phyloP scores from a whole-genome alignment of 2,329 filamentous ascomycete species.

The Shiraia sp. region DNA sequence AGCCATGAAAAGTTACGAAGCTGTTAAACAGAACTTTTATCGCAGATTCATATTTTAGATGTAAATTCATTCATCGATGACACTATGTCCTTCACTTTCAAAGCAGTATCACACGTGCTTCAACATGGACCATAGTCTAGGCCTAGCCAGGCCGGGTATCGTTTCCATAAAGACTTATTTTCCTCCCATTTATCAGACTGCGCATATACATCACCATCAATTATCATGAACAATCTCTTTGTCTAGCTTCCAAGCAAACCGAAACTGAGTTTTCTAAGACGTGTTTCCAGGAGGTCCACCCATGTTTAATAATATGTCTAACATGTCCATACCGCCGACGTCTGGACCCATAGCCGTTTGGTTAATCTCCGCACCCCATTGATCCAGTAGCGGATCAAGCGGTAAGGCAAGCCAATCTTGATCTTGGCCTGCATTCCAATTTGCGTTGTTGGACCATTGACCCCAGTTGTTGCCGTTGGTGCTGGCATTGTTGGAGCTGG shows the following conservation, averaged over 20 bases:
- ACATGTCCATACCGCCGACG: constrained; percentile 60
- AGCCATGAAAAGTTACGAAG: too few relatives aligned
- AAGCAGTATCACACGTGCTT: too few relatives aligned
- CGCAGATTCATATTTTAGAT: too few relatives aligned
- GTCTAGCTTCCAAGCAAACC: too few relatives aligned
- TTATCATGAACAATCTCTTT: background rate
- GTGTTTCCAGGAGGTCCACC: constrained; percentile 34
- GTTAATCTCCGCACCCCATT: constrained; percentile 61
- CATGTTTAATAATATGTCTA: constrained; percentile 52
- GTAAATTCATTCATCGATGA: too few relatives aligned
- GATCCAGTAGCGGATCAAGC: constrained; percentile 63
- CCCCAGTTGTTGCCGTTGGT: constrained; percentile 16
- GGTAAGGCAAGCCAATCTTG: constrained; percentile 66
- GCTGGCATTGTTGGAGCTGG: constrained; percentile 11
- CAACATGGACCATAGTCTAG: too few relatives aligned
- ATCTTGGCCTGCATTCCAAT: constrained; percentile 28
- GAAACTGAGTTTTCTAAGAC: too few relatives aligned
- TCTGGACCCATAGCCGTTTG: constrained; percentile 64
- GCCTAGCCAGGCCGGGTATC: too few relatives aligned
- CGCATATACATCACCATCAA: background rate
- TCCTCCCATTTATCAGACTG: background rate
- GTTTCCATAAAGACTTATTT: background rate
- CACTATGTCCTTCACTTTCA: too few relatives aligned
- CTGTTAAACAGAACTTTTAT: too few relatives aligned
- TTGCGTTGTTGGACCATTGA: constrained; percentile 26